Base-by-base conservation (phyloP, 2,329 filamentous ascomycete species). In the Neoscytalidium dimidiatum region DNA sequence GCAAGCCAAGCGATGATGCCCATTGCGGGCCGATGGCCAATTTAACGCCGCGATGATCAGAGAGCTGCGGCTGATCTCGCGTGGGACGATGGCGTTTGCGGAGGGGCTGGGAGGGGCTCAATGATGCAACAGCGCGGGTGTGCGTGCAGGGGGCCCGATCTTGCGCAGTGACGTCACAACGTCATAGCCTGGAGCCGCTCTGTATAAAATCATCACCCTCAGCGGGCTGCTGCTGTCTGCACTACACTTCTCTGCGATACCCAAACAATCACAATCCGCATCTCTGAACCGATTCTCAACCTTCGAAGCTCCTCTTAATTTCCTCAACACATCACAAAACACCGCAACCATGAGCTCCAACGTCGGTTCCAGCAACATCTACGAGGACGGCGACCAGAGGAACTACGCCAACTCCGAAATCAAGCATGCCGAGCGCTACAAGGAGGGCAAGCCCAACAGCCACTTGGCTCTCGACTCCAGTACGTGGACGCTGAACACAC, bases 321-420 rank as follows among this genome's bases (percentile, higher is more conserved):
- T 9, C 14, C 21, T 19, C 41, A 43, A 26, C 3, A 23, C 31
- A 29, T 23, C 26, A 52, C 43, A 33, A 48, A 48, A 33, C 26
- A 56, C 48, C 29, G 26, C 33, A 52, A 62, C 7, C 56, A 84
- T 85, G 82, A 82, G 80, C 71, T 91, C 90, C 65, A 90, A 83
- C 74, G 90, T 94, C 74, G 92, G 91, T 70, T 84, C 81, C 75
- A 72, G 79, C 68, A 76, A 79, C 67, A 80, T 92, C 75, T 94
- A 95, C 80, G 90, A 94, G 80, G 88, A 84, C 65, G 89, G 88
- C 66, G 91, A 95, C 79, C 91, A 95, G 83, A 85, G 86, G 71
- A 92, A 88, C 75, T 75, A 79, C 67, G 84, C 86, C 67, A 74
- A 85, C 66, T 82, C 85, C 2, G 80, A 84, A 67, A 69, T 81